Evolutionary conservation across 2,329 filamentous ascomycete species (phyloP), one percentile per base, ranked within the genome.

Genomic region (Aureobasidium lini): DNA sequence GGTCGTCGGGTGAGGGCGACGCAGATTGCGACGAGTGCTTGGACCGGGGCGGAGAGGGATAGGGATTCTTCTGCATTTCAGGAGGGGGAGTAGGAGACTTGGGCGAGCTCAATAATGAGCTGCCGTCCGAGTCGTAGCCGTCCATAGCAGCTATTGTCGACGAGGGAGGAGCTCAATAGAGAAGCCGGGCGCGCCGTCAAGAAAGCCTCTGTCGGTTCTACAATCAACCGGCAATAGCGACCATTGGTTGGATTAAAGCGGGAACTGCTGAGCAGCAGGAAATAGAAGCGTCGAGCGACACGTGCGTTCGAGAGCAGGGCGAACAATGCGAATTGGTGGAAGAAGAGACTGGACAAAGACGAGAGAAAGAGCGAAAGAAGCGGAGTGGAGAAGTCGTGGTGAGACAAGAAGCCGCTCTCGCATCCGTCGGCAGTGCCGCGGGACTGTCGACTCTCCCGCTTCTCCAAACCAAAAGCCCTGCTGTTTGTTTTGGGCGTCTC

Each of bases 21-120:
- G 72, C 70, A 66, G 71, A 75, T 57, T 75, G 70, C 29, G 76
- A 79, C 18, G 75, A 75, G 58, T 75, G 71, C 62, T 76, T 75
- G 29, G 77, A 79, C 13, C 75, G 72, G 32, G 70, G 68, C 32
- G 71, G 71, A 40, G 70, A 64, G 8, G 61, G 62, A 58, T 63
- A 62, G 42, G 61, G 57, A 61, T 62, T 64, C 48, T 64, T 59
- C 62, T 64, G 65, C 60, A 67, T 61, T 40, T 65, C 63, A 40
- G 66, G 66, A 50, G 67, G 71, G 62, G 65, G 70, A 64, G 64
- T 65, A 49, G 72, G 71, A 60, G 75, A 75, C 37, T 68, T 67
- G 13, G 70, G 65, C 53, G 75, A 72, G 70, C 73, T 71, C 67
- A 75, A 69, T 46, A 71, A 69, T 47, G 74, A 75, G 68, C 72